These are phyloP conservation scores for Paspalum notatum DNA, from an alignment of 176 grass and related monocot species.

Conservation along the genomic window DNA sequence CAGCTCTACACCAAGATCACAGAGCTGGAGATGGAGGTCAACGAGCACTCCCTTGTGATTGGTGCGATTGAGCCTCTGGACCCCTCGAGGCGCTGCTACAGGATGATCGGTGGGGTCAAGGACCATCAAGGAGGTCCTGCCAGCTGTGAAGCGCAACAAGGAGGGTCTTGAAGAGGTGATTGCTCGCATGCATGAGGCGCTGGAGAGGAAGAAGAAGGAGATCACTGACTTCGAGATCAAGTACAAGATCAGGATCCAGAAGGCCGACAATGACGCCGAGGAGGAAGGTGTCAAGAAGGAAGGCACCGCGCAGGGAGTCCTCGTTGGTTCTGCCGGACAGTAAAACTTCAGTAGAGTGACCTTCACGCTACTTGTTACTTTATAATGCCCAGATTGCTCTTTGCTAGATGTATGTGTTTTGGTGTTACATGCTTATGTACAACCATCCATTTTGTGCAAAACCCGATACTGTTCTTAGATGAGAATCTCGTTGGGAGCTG, in stretches of 20 bases:
- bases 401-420: conserved; percentile 13
- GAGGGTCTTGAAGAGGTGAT: conserved; percentile 86
- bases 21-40: conserved; percentile 82
- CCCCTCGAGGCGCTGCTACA: conserved; percentile 72
- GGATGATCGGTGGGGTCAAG: conserved; percentile 85
- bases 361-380: background rate
- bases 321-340: conserved; percentile 69
- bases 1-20: conserved; percentile 93
- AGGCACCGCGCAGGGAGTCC: conserved; percentile 78
- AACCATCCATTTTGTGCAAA: background rate
- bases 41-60: conserved; percentile 86
- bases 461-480: background rate
- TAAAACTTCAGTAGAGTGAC: background rate
- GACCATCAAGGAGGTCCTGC: conserved; percentile 79
- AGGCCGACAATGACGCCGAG: conserved; percentile 33
- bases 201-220: conserved; percentile 89
- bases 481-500: background rate
- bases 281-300: conserved; percentile 60
- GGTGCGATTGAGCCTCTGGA: conserved; percentile 74
- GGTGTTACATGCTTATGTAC: background rate
- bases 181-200: conserved; percentile 64
- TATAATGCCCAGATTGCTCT: background rate
- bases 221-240: conserved; percentile 79
- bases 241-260: conserved; percentile 87
- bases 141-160: conserved; percentile 76